phyloP scores from a whole-genome alignment of 1,284 basidiomycete species.

The Phylloboletellus chloephorus region DNA sequence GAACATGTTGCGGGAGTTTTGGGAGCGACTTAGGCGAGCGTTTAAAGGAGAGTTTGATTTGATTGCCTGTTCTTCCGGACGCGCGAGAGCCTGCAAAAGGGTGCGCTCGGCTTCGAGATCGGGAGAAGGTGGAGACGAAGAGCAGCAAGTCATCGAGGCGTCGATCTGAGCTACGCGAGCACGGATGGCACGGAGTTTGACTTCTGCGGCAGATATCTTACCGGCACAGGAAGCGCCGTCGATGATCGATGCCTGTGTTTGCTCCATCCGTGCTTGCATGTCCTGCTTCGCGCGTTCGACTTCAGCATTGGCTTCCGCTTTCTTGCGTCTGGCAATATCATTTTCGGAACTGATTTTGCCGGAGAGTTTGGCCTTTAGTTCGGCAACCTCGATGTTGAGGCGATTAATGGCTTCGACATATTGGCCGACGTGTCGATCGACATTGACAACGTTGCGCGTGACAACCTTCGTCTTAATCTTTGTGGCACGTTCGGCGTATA shows the following conservation, averaged over 20 bases:
- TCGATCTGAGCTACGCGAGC: constrained; percentile 65
- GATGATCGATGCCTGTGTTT: constrained; percentile 61
- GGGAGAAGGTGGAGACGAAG: constrained; percentile 40
- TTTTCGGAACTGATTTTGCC: constrained; percentile 60
- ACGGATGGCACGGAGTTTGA: constrained; percentile 62
- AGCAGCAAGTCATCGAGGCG: constrained; percentile 34
- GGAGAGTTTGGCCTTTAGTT: constrained; percentile 81
- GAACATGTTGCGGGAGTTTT: constrained; percentile 76
- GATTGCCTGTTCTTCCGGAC: constrained; percentile 65
- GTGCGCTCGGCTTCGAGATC: constrained; percentile 71
- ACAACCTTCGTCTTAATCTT: constrained; percentile 95
- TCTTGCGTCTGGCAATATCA: constrained; percentile 59
- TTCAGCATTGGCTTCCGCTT: constrained; percentile 61
- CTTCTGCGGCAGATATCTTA: constrained; percentile 69
- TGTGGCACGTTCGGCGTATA: constrained; percentile 94
- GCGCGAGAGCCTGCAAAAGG: constrained; percentile 63
- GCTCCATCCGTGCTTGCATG: constrained; percentile 62
- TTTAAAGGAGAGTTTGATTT: constrained; percentile 58
- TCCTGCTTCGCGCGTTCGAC: constrained; percentile 67
- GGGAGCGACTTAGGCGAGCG: constrained; percentile 59
- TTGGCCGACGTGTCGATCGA: constrained; percentile 87
- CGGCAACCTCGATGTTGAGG: constrained; percentile 76
- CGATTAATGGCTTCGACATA: constrained; percentile 93
- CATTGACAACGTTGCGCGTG: constrained; percentile 89
- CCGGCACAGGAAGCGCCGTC: constrained; percentile 78